phyloP scores from a whole-genome alignment of 495 filamentous ascomycete genomes.

The Penicillium pancosmium region DNA sequence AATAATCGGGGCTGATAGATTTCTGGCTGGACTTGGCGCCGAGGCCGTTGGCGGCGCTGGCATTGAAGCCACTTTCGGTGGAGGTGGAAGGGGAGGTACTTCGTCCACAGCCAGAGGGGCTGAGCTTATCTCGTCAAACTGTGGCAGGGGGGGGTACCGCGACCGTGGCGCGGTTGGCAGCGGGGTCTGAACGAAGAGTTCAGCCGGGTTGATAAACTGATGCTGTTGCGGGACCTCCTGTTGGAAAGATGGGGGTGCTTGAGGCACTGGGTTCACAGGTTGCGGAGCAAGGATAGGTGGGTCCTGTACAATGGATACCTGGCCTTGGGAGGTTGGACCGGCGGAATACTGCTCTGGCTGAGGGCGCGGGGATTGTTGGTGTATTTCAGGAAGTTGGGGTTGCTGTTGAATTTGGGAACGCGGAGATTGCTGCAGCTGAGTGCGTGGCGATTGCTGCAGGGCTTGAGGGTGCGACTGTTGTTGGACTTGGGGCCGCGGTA shows the following conservation, averaged over 20 bases:
- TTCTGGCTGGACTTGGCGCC: slow-evolving; percentile 6
- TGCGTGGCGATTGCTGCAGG: neutral
- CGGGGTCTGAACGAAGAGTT: slow-evolving; percentile 42
- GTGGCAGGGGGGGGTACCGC: slow-evolving; percentile 28
- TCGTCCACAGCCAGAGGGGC: slow-evolving; percentile 25
- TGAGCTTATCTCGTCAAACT: slow-evolving; percentile 33
- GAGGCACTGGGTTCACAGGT: neutral
- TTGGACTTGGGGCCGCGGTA: slow-evolving; percentile 14
- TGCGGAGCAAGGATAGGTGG: neutral
- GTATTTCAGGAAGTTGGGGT: slow-evolving; percentile 19
- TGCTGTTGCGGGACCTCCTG: slow-evolving; percentile 32
- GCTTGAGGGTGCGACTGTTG: slow-evolving; percentile 13
- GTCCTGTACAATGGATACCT: neutral
- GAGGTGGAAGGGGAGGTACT: slow-evolving; percentile 25
- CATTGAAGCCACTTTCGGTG: slow-evolving; percentile 19
- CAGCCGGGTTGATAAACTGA: slow-evolving; percentile 50
- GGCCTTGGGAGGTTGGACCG: neutral
- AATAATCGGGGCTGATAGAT: neutral
- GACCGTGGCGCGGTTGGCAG: slow-evolving; percentile 36
- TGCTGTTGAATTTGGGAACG: slow-evolving; percentile 11
- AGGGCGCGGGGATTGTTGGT: slow-evolving; percentile 30
- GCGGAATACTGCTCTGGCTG: neutral
- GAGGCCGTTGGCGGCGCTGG: slow-evolving; percentile 12
- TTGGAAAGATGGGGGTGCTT: slow-evolving; percentile 24
- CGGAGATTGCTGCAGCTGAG: neutral